Evolutionary conservation across 805 yeast genomes (phyloP).

Genomic region (Clavispora asparagi): DNA sequence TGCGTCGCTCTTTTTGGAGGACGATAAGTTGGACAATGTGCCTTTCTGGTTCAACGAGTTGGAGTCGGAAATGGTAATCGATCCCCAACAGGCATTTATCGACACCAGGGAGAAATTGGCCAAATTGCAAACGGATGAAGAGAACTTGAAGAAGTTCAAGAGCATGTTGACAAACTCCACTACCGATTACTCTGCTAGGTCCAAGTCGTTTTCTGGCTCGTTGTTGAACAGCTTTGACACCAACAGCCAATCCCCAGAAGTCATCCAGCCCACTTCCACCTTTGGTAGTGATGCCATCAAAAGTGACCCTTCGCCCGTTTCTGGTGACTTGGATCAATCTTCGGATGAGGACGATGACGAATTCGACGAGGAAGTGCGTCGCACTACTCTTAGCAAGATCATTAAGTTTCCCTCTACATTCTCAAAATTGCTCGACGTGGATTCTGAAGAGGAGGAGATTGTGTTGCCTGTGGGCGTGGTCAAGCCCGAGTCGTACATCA

Average conservation of each 20-base stretch:
- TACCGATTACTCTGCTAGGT: constrained; percentile 28
- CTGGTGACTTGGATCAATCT: constrained; percentile 21
- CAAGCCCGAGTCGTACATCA: constrained; percentile 72
- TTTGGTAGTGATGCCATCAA: constrained; percentile 3
- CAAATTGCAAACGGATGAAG: constrained; percentile 43
- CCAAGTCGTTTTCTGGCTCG: constrained; percentile 37
- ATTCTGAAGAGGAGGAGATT: constrained; percentile 80
- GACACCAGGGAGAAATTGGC: constrained; percentile 54
- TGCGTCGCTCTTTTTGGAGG: constrained; percentile 81
- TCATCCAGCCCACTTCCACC: neutral
- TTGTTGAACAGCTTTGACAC: constrained; percentile 15
- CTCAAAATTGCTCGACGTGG: constrained; percentile 51
- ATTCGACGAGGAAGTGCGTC: constrained; percentile 14
- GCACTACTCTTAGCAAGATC: constrained; percentile 14
- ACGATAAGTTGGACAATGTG: constrained; percentile 80
- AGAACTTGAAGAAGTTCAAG: constrained; percentile 39
- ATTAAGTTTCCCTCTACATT: constrained; percentile 23
- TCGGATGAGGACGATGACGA: constrained; percentile 33
- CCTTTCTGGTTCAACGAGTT: constrained; percentile 96
- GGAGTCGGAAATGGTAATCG: constrained; percentile 52
- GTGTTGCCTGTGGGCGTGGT: constrained; percentile 84
- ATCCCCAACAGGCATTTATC: constrained; percentile 74
- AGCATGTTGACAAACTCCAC: constrained; percentile 28
- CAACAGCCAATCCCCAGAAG: constrained; percentile 1
- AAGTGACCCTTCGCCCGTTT: constrained; percentile 10